These are phyloP conservation scores for Jacaranda mimosifolia DNA, from an alignment of 257 asterid genomes.

Conservation along the genomic window DNA sequence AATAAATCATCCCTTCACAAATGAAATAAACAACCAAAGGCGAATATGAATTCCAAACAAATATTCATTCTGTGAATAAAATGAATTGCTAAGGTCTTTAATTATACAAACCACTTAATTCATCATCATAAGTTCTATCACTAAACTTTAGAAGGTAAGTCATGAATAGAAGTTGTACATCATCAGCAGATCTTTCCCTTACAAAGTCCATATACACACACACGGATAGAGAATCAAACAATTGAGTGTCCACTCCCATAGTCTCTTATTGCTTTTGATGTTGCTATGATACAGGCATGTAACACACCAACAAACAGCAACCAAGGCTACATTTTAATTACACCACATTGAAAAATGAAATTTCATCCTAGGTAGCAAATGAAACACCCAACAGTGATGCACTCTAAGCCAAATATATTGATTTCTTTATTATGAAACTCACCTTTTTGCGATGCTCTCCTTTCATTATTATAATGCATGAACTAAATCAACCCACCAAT, in stretches of 20 bases:
- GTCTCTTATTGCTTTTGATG: neutral
- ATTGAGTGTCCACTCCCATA: neutral
- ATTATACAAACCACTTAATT: too few relatives aligned
- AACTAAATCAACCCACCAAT: constrained; percentile 66
- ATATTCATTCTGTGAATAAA: too few relatives aligned
- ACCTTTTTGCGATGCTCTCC: constrained; percentile 92
- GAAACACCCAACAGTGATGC: neutral
- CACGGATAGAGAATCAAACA: neutral
- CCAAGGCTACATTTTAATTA: constrained; percentile 8
- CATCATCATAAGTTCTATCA: too few relatives aligned
- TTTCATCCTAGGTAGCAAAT: neutral
- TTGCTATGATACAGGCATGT: neutral
- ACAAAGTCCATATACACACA: neutral
- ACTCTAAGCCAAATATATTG: neutral
- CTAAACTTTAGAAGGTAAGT: too few relatives aligned
- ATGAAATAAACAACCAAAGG: too few relatives aligned
- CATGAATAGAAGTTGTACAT: too few relatives aligned
- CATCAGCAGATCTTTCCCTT: too few relatives aligned
- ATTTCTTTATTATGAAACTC: constrained; percentile 6
- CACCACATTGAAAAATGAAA: neutral
- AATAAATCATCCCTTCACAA: too few relatives aligned
- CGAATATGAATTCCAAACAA: too few relatives aligned
- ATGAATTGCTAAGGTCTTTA: too few relatives aligned
- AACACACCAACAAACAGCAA: constrained; percentile 13
- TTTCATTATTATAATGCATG: too few relatives aligned